phyloP scores from a whole-genome alignment of 2,329 filamentous ascomycete species.

The Helotiales sp. region DNA sequence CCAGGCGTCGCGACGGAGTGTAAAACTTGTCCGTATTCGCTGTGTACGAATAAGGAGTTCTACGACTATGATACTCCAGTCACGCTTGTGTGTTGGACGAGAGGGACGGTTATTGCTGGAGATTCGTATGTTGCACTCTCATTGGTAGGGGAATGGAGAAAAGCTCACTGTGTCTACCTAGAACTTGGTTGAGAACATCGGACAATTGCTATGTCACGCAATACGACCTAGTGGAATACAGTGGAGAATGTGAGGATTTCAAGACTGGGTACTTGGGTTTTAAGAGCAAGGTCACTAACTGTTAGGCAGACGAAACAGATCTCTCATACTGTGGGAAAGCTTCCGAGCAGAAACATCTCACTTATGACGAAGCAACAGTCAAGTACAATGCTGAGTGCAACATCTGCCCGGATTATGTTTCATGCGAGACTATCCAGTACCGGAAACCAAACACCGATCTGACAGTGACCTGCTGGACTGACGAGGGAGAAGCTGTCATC shows the following conservation, averaged over 20 bases:
- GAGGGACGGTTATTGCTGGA: constrained; percentile 28
- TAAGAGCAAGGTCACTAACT: neutral
- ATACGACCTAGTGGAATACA: constrained; percentile 29
- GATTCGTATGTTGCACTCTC: constrained; percentile 24
- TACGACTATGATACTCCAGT: constrained; percentile 24
- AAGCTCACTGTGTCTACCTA: neutral
- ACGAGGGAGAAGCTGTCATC: constrained; percentile 20
- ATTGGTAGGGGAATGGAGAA: neutral
- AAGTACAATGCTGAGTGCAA: constrained; percentile 34
- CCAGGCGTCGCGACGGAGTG: constrained; percentile 31
- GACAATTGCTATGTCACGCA: constrained; percentile 34
- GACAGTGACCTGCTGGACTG: constrained; percentile 31
- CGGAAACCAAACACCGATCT: constrained; percentile 24
- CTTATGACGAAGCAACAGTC: constrained; percentile 20
- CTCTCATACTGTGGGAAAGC: constrained; percentile 29
- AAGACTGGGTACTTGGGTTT: neutral
- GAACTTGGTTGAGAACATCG: constrained; percentile 33
- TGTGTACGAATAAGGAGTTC: constrained; percentile 31
- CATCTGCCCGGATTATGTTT: constrained; percentile 27
- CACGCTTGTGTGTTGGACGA: constrained; percentile 32
- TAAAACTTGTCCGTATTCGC: constrained; percentile 34
- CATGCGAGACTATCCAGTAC: constrained; percentile 27
- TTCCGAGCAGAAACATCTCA: constrained; percentile 25
- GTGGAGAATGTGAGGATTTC: constrained; percentile 27
- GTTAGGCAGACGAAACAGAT: constrained; percentile 23